These are phyloP conservation scores for Kodamaea anthophila DNA, from an alignment of 1,139 yeast genomes.

Conservation along the genomic window DNA sequence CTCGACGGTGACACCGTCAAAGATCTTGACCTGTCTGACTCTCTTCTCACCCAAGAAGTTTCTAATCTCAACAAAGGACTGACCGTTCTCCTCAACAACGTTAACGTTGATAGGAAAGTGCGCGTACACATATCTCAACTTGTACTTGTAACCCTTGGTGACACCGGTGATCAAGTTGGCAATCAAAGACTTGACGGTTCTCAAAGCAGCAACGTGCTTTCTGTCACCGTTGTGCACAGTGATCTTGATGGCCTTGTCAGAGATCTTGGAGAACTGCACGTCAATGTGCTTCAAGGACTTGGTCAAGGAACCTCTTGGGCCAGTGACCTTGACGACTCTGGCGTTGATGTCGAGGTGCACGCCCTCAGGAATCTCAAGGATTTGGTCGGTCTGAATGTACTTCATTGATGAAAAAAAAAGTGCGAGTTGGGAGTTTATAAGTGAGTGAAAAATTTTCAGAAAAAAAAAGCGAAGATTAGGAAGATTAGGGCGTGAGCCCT, in stretches of 20 bases:
- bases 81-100: conserved; percentile 70
- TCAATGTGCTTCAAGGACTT: conserved; percentile 93
- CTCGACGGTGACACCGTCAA: conserved; percentile 85
- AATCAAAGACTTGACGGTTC: conserved; percentile 95
- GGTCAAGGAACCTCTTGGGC: conserved; percentile 96
- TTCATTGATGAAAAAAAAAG: conserved; percentile 47
- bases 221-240: conserved; percentile 99
- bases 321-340: conserved; percentile 84
- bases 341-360: conserved; percentile 90
- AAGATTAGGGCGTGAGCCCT: no score
- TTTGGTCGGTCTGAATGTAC: conserved; percentile 93
- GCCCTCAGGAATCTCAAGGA: conserved; percentile 88
- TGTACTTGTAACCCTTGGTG: conserved; percentile 98
- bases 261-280: conserved; percentile 81
- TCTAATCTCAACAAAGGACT: conserved; percentile 87
- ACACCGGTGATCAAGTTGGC: conserved; percentile 97
- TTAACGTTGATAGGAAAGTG: conserved; percentile 99
- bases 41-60: conserved; percentile 98
- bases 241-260: conserved; percentile 70
- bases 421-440: conserved; percentile 1
- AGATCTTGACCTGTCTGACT: conserved; percentile 79
- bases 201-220: conserved; percentile 99
- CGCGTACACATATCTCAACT: conserved; percentile 99
- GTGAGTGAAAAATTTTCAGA: conserved; percentile 4
- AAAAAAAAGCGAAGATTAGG: no score